Evolutionary conservation across 768 basidiomycete genomes (phyloP), one percentile per base, ranked within the genome.

Genomic region (Kwoniella botswanensis): DNA sequence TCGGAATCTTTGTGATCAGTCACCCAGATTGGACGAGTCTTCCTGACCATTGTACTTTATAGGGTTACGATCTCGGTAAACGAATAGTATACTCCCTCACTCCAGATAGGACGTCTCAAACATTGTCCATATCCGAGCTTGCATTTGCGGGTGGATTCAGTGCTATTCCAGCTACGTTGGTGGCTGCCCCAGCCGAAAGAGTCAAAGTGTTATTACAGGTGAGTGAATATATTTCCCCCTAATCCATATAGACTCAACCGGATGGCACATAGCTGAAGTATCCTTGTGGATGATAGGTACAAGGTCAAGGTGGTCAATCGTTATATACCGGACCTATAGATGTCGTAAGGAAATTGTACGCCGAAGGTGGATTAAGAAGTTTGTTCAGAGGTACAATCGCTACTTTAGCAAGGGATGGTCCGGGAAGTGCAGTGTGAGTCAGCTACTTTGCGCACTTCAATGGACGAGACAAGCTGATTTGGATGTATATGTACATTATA

Each of bases 191-290:
- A 0, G 93, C 97, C 0, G 97, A 99, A 82, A 88, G 97, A 62
- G 94, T 97, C 65, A 99, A 99, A 83, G 97, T 99, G 17, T 85
- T 99, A 35, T 85, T 99, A 26, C 96, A 99, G 86, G 92, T 91
- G 76, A 65, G 86, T 78, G 6, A 6, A 17, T 43, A 42, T 4
- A 44, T n/a, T 29, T n/a, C 26, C 21, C 41, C 57, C 35, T 46
- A 18, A 9, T 46, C 9, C 18, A 12, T 21, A 13, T 63, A 26
- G 3, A 26, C 26, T 26, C 26, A 26, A 26, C 26, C 26, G 26
- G 26, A 26, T 26, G 26, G 26, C 26, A 26, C 26, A 26, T 26
- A 26, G 26, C 26, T 26, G 26, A 26, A 26, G 26, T 3, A 26
- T 26, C 26, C 26, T 26, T 26, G 26, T 26, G 54, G 13, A 17